Evolutionary conservation across 2,329 filamentous ascomycete species (phyloP), one percentile per base, ranked within the genome.

Genomic region (Colletotrichum falcatum): DNA sequence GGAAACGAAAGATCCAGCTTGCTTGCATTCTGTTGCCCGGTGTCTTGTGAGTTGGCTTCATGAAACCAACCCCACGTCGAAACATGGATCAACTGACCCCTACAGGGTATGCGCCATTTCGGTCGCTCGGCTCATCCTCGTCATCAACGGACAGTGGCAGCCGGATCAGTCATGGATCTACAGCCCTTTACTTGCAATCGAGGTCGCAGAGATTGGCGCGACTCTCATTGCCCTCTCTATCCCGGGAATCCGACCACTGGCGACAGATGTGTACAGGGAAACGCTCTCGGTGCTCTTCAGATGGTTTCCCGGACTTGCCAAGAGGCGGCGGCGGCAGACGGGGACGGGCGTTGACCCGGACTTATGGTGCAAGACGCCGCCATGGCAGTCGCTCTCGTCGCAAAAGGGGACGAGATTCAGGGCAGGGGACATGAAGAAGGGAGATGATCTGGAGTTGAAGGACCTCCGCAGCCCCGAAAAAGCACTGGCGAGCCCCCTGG

Each of bases 181-280:
- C 74, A 82, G 85, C 62, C 83, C 85, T 0, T 82, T 87, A 78
- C 76, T 87, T 5, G 83, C 78, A 3, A 81, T 87, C 5, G 85
- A 87, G 74, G 83, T 83, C 3, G 81, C 85, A 1, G 85, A 87
- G 49, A 84, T 87, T 26, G 85, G 84, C 5, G 80, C 81, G 1
- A 87, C 86, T 0, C 74, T 87, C 30, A 82, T 87, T 48, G 84
- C 85, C 1, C 79, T 87, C 1, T 87, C 85, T 0, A 79, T 87
- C 0, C 85, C 86, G 0, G 85, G 84, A 3, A 76, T 86, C 56
- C 86, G 87, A 64, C 85, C 85, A 0, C 74, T 87, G 3, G 56
- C 51, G 12, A 59, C 58, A 0, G 64, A 70, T 28, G 16, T 37
- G 2, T 62, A 51, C 51, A 58, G 62, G 20, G 61, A 23, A 2